Evolutionary conservation across 306 rosid genomes (phyloP).

Genomic region (Argentina anserina): DNA sequence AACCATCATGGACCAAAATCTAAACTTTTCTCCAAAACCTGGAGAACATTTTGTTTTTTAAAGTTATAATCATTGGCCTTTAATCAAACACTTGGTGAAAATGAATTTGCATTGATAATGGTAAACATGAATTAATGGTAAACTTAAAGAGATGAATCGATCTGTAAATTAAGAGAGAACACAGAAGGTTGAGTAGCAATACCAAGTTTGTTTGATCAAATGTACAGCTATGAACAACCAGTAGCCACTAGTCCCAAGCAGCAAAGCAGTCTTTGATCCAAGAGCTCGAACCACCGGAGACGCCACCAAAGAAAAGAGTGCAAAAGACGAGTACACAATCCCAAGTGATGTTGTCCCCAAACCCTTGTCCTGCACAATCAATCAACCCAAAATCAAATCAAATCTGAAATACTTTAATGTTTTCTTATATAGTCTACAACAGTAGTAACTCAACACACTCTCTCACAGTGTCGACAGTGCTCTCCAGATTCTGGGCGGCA

Average conservation of each 20-base stretch:
- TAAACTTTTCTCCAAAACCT: neutral
- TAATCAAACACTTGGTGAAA: neutral
- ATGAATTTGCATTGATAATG: neutral
- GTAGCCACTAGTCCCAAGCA: constrained; percentile 83
- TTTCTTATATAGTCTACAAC: neutral
- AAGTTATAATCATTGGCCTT: neutral
- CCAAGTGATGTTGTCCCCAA: constrained; percentile 90
- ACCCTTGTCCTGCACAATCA: constrained; percentile 55
- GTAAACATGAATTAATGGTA: too few relatives aligned
- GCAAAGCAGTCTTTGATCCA: constrained; percentile 76
- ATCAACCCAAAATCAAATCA: constrained; percentile 3
- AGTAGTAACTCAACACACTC: neutral
- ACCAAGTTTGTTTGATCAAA: constrained; percentile 71
- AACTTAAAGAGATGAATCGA: too few relatives aligned
- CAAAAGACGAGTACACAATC: constrained; percentile 70
- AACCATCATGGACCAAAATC: neutral
- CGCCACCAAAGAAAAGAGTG: constrained; percentile 70
- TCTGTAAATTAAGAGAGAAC: neutral
- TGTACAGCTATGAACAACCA: constrained; percentile 83
- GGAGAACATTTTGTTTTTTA: neutral
- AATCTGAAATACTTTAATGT: neutral
- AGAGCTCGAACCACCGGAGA: constrained; percentile 68
- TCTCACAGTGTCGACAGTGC: constrained; percentile 75
- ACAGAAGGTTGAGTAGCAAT: neutral
- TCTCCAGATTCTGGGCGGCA: constrained; percentile 88